Evolutionary conservation across 495 filamentous ascomycete genomes (phyloP), one percentile per base, ranked within the genome.

Genomic region (Penicillium ochrochloron): DNA sequence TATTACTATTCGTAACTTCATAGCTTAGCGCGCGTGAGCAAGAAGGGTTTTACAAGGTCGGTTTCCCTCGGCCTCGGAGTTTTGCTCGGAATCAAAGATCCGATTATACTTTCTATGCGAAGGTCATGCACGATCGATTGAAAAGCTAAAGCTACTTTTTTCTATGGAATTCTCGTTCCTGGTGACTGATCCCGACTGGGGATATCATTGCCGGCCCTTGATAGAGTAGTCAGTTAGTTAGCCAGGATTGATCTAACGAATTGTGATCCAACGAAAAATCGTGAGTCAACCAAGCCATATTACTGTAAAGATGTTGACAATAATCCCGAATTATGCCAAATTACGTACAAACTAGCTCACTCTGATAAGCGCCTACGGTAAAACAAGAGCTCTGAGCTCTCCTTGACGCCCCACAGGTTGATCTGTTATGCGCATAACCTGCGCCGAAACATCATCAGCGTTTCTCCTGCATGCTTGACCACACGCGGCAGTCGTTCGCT

Each of bases 401-500:
- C 62, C 50, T 64, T 39, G 29, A 23, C 17, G 56, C 14, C 29
- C 62, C 62, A 64, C 56, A 55, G 34, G 34, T 25, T 48, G 46
- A 11, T 21, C 44, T 46, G 19, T 57, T 46, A 64, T 57, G 50
- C 42, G 41, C 25, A 54, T 46, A 33, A 31, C 15, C 21, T 53
- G 35, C 7, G 21, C 29, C 37, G 37, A 62, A 62, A 37, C 52
- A 60, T 21, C 51, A 44, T 57, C 31, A 23, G 34, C 25, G 23
- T 21, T 9, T 31, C 42, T 66, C 48, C 64, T 66, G 59, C 64
- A 59, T 62, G 59, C 64, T 64, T 33, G 35, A 46, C 29, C 52
- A 66, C 53, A 61, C 64, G 54, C 59, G 58, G 44, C 63, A 53
- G 23, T 21, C 6, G 29, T 17, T 37, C 19, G 44, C 7, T 39